These are phyloP conservation scores for Globisporangium paroecandrum DNA, from an alignment of 352 stramenopile genomes.

Conservation along the genomic window DNA sequence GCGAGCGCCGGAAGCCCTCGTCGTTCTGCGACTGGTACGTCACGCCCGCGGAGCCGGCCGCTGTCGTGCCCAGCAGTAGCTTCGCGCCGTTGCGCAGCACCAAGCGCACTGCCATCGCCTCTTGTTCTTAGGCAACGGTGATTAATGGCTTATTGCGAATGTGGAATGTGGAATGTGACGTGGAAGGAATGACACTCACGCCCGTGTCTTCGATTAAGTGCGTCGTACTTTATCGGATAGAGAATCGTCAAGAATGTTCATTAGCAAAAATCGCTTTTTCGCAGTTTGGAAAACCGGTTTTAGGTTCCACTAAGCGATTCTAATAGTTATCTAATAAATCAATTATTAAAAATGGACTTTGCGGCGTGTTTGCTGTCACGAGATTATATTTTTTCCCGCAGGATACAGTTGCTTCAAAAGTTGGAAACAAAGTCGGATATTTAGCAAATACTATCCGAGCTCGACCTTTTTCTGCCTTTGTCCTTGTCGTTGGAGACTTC, in stretches of 20 bases:
- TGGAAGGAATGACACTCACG: not conserved
- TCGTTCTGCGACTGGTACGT: conserved; percentile 62
- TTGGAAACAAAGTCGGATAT: no score
- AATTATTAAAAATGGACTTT: no score
- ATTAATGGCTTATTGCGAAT: not conserved
- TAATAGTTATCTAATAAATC: no score
- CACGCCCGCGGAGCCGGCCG: conserved; percentile 38
- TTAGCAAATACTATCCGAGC: no score
- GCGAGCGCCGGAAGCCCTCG: conserved; percentile 74
- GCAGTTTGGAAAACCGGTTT: no score
- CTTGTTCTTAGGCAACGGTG: not conserved
- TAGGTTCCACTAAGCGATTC: no score
- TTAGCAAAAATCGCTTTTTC: not conserved
- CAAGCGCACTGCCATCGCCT: conserved; percentile 22
- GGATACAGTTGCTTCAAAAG: no score
- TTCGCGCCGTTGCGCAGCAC: conserved; percentile 56
- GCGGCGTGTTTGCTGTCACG: no score
- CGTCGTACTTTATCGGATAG: not conserved
- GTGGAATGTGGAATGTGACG: not conserved
- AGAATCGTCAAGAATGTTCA: not conserved
- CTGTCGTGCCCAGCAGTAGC: conserved; percentile 55
- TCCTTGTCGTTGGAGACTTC: no score
- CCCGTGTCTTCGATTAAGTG: not conserved
- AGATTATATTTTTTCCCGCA: no score
- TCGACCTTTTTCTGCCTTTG: no score